These are phyloP conservation scores for Leishmania braziliensis DNA, from an alignment of 208 protist genomes.

Conservation along the genomic window DNA sequence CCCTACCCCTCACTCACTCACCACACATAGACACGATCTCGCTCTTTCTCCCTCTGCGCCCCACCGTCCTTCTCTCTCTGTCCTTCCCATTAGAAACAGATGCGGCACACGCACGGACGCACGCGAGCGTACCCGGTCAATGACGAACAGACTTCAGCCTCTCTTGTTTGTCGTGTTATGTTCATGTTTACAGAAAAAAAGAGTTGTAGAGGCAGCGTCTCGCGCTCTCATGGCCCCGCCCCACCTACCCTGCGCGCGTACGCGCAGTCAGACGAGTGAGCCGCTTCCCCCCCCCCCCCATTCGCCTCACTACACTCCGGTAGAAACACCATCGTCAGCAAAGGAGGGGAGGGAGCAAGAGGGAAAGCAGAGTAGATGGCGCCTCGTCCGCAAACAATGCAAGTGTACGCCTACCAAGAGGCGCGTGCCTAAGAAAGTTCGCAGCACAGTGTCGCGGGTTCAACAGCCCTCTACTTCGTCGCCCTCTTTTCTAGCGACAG, in stretches of 20 bases:
- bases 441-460: background rate
- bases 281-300: background rate
- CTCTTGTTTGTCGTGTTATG: constrained; percentile 19
- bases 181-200: constrained; percentile 18
- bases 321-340: background rate
- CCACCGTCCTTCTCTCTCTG: background rate
- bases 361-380: background rate
- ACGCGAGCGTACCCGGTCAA: background rate
- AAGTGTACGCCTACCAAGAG: background rate
- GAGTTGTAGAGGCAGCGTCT: constrained; percentile 6
- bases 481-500: constrained; percentile 79
- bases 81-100: background rate
- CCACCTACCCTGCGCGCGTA: background rate
- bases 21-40: background rate
- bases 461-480: constrained; percentile 2
- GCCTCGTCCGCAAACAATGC: background rate
- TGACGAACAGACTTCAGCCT: background rate
- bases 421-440: background rate
- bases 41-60: background rate
- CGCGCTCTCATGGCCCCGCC: background rate
- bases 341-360: background rate
- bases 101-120: background rate
- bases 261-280: background rate
- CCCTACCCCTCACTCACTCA: background rate
- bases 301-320: background rate